phyloP scores from a whole-genome alignment of 2,329 filamentous ascomycete species.

The Hypocreales sp. region DNA sequence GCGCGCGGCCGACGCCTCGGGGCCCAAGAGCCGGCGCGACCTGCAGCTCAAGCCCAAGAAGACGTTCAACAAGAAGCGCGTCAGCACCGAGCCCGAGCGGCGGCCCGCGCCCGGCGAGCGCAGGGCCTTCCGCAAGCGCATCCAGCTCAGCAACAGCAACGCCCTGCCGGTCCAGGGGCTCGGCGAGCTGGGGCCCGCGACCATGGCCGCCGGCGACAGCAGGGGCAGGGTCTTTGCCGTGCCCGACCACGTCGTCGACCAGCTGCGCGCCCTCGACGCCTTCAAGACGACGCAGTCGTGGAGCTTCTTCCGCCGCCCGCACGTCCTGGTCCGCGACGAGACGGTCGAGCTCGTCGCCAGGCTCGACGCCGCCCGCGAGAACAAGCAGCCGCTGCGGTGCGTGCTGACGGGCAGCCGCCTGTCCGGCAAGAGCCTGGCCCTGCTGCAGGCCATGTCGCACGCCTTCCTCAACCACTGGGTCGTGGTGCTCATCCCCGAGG shows the following conservation, averaged over 20 bases:
- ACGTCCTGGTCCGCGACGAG: constrained; percentile 63
- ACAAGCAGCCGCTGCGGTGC: constrained; percentile 41
- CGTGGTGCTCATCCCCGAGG: constrained; percentile 79
- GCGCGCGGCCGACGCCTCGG: constrained; percentile 12
- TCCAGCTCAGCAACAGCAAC: constrained; percentile 89
- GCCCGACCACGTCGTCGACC: constrained; percentile 56
- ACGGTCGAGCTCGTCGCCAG: constrained; percentile 54
- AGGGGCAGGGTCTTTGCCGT: constrained; percentile 55
- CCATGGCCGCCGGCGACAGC: constrained; percentile 36
- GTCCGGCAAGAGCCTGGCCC: constrained; percentile 73
- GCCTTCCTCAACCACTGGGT: constrained; percentile 75
- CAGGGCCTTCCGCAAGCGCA: constrained; percentile 73
- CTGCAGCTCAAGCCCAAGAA: constrained; percentile 23
- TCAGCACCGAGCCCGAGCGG: constrained; percentile 31
- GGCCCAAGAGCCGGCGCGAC: constrained; percentile 19
- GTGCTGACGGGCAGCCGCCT: constrained; percentile 60
- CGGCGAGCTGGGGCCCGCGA: constrained; percentile 39
- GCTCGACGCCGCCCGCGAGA: constrained; percentile 38
- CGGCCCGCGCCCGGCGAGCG: constrained; percentile 63
- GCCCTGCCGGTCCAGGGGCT: constrained; percentile 63
- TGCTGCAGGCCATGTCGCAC: constrained; percentile 72
- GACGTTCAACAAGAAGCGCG: constrained; percentile 38
- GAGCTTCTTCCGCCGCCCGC: constrained; percentile 71
- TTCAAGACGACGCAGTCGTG: constrained; percentile 88
- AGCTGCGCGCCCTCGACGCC: constrained; percentile 67